A percentile compares a stretch with the other conserved stretches of the same genome.
phyloP scores from a whole-genome alignment of 805 yeast genomes.

The Wickerhamomyces bovis region DNA sequence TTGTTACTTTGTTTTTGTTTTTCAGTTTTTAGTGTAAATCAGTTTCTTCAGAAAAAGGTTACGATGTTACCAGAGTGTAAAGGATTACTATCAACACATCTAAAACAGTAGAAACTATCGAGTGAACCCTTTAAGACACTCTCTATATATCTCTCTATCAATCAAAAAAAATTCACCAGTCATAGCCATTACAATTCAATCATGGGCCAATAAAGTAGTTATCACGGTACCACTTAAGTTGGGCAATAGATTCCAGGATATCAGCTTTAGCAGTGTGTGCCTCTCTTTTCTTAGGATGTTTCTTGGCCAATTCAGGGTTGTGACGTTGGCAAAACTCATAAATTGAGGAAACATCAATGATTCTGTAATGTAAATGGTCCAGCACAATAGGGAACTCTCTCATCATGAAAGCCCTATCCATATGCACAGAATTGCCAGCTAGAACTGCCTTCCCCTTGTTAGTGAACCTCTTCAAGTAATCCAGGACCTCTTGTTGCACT shows the following conservation, averaged over 20 bases:
- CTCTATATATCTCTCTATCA: too few relatives aligned
- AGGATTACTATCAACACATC: too few relatives aligned
- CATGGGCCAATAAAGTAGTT: slow-evolving; percentile 44
- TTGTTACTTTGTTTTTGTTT: not conserved
- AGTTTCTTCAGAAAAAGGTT: too few relatives aligned
- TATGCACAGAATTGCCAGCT: slow-evolving; percentile 90
- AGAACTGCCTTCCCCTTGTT: slow-evolving; percentile 57
- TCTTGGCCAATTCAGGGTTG: slow-evolving; percentile 53
- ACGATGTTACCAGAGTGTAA: too few relatives aligned
- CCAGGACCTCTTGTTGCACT: slow-evolving; percentile 62
- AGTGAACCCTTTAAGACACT: too few relatives aligned
- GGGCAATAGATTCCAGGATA: slow-evolving; percentile 82
- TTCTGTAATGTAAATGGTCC: slow-evolving; percentile 60
- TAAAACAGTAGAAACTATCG: too few relatives aligned
- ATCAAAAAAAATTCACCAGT: too few relatives aligned
- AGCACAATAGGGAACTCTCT: slow-evolving; percentile 68
- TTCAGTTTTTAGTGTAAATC: not conserved
- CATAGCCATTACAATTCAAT: not conserved
- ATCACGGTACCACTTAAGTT: slow-evolving; percentile 70
- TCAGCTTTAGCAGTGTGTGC: slow-evolving; percentile 87
- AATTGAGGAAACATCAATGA: slow-evolving; percentile 84
- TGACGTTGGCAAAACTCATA: slow-evolving; percentile 78
- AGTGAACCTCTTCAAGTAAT: slow-evolving; percentile 52
- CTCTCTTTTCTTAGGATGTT: slow-evolving; percentile 56
- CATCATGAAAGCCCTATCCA: slow-evolving; percentile 81